phyloP scores from a whole-genome alignment of 345 rosid genomes.

The Clausena lansium region DNA sequence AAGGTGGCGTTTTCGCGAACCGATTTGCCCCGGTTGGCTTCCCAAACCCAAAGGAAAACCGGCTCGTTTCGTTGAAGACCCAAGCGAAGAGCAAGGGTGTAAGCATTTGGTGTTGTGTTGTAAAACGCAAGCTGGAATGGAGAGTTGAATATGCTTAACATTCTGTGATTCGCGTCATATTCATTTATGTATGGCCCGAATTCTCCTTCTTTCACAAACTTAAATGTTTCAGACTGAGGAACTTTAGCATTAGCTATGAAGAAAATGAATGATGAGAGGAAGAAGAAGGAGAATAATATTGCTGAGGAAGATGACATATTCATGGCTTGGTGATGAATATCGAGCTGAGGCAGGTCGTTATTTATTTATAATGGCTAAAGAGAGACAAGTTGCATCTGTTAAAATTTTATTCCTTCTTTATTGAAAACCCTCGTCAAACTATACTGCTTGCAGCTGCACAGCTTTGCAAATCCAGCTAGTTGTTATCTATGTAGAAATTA shows the following conservation, averaged over 20 bases:
- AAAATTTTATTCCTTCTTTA: background rate
- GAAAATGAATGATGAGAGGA: conserved; percentile 12
- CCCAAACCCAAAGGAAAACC: conserved; percentile 56
- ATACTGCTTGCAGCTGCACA: no score
- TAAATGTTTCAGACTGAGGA: conserved; percentile 35
- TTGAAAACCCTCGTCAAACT: background rate
- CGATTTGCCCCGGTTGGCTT: conserved; percentile 59
- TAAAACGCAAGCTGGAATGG: conserved; percentile 58
- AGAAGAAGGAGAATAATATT: background rate
- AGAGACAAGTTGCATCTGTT: background rate
- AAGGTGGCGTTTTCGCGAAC: conserved; percentile 59
- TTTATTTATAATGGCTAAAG: background rate
- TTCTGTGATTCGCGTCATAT: conserved; percentile 37
- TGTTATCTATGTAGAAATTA: no score
- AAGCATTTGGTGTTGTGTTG: conserved; percentile 60
- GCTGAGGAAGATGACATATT: conserved; percentile 1
- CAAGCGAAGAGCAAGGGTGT: conserved; percentile 49
- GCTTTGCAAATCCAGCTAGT: no score
- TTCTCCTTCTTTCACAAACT: conserved; percentile 36
- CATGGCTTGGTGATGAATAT: background rate
- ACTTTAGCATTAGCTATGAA: conserved; percentile 27
- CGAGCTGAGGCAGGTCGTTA: background rate
- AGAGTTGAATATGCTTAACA: conserved; percentile 6
- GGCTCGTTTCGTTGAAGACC: conserved; percentile 20
- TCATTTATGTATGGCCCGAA: conserved; percentile 31